Evolutionary conservation across 1,284 basidiomycete species (phyloP).

Genomic region (Cerrena zonata): DNA sequence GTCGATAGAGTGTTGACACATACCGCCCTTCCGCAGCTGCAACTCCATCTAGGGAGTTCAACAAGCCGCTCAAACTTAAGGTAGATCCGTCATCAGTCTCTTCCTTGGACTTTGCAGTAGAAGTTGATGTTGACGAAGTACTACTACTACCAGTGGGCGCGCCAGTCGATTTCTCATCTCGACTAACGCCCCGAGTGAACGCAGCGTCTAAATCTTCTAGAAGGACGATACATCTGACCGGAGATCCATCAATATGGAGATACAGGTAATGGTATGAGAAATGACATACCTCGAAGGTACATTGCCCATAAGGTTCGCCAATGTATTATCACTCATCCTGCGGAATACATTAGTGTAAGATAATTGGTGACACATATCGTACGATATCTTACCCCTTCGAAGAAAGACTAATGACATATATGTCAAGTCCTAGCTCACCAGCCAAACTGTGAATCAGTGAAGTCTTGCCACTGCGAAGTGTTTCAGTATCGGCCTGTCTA

Average conservation of each 20-base stretch:
- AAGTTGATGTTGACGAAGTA: slow-evolving; percentile 35
- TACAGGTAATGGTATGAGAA: slow-evolving; percentile 10
- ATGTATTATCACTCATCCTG: slow-evolving; percentile 82
- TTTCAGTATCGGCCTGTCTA: slow-evolving; percentile 13
- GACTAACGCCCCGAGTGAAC: slow-evolving; percentile 76
- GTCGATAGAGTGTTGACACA: slow-evolving; percentile 25
- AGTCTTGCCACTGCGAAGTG: slow-evolving; percentile 63
- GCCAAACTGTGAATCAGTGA: slow-evolving; percentile 81
- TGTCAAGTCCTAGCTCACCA: slow-evolving; percentile 79
- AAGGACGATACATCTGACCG: slow-evolving; percentile 71
- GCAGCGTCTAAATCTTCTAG: slow-evolving; percentile 84
- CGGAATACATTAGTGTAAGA: slow-evolving; percentile 10
- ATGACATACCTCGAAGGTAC: slow-evolving; percentile 67
- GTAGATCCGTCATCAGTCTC: slow-evolving; percentile 69
- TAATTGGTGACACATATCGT: background rate
- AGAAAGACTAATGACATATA: slow-evolving; percentile 81
- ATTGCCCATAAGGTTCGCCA: slow-evolving; percentile 76
- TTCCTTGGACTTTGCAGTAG: slow-evolving; percentile 33
- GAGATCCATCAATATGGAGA: slow-evolving; percentile 11
- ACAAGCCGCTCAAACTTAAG: slow-evolving; percentile 71
- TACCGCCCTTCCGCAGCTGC: slow-evolving; percentile 80
- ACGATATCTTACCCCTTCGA: slow-evolving; percentile 61
- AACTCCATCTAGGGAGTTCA: slow-evolving; percentile 83
- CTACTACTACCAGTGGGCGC: slow-evolving; percentile 40
- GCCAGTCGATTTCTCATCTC: slow-evolving; percentile 72